These are phyloP conservation scores for Didymella keratinophila DNA, from an alignment of 2,329 filamentous ascomycete species.

Conservation along the genomic window DNA sequence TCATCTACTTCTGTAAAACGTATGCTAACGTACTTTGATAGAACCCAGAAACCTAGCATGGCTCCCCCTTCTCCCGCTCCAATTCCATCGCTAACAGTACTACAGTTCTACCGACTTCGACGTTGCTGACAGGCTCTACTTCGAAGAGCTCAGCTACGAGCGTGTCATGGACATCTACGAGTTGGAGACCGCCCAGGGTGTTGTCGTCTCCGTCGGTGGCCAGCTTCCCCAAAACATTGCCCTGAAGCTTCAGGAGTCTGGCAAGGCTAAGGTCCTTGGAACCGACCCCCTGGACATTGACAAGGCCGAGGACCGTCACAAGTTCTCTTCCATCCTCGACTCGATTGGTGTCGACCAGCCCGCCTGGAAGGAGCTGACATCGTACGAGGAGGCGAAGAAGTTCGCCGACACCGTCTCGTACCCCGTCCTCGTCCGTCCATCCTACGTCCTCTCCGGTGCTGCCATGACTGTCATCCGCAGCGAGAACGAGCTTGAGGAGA, in stretches of 20 bases:
- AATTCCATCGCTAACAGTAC: neutral
- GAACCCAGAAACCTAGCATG: constrained; percentile 84
- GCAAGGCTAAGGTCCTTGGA: constrained; percentile 88
- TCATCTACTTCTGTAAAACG: no score
- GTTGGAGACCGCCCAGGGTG: constrained; percentile 81
- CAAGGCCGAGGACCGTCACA: constrained; percentile 96
- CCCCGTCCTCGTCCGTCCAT: constrained; percentile 92
- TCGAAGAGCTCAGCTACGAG: constrained; percentile 96
- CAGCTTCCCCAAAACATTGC: constrained; percentile 98
- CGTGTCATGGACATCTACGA: constrained; percentile 99
- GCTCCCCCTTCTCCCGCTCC: no score
- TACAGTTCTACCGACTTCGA: constrained; percentile 78
- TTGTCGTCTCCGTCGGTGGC: constrained; percentile 94
- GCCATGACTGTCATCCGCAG: constrained; percentile 97
- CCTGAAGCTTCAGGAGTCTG: constrained; percentile 88
- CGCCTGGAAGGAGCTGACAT: constrained; percentile 96
- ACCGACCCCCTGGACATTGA: constrained; percentile 95
- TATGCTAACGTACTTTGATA: no score
- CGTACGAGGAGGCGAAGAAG: constrained; percentile 82
- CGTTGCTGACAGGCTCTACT: constrained; percentile 89
- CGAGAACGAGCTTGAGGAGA: constrained; percentile 89
- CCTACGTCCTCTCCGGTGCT: constrained; percentile 94
- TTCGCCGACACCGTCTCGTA: constrained; percentile 89
- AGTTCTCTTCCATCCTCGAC: constrained; percentile 97
- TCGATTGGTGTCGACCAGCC: constrained; percentile 97